These are phyloP conservation scores for Trichopus zeylanicus DNA, from an alignment of 116 monocot genomes.

Conservation along the genomic window DNA sequence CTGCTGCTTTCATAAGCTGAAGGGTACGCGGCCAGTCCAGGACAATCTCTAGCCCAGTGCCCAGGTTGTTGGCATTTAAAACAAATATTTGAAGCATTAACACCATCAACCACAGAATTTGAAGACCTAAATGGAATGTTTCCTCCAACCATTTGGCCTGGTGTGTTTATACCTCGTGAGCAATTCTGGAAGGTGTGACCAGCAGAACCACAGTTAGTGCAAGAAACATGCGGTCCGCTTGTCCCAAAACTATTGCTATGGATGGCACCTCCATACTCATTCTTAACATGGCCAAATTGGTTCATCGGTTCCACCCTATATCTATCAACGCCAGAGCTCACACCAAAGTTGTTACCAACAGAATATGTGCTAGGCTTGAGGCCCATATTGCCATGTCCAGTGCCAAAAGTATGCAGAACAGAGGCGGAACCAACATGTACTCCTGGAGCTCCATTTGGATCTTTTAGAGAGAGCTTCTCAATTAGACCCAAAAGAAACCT, in stretches of 20 bases:
- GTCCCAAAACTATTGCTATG: constrained; percentile 1
- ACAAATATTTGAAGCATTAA: constrained; percentile 15
- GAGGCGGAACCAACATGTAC: background rate
- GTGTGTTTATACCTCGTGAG: constrained; percentile 1
- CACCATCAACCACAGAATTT: background rate
- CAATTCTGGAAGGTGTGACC: constrained; percentile 22
- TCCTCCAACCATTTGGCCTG: constrained; percentile 8
- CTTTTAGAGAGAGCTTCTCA: constrained; percentile 15
- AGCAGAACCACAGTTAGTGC: constrained; percentile 18
- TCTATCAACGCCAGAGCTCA: constrained; percentile 1
- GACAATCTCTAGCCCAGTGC: constrained; percentile 64
- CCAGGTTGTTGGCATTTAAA: constrained; percentile 41
- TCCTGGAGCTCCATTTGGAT: constrained; percentile 6
- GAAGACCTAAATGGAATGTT: constrained; percentile 7
- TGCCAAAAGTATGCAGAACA: constrained; percentile 2
- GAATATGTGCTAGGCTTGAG: background rate
- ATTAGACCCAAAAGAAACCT: constrained; percentile 22
- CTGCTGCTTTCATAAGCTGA: constrained; percentile 17
- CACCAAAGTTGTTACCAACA: constrained; percentile 5
- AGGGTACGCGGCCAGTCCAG: constrained; percentile 11
- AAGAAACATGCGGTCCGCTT: constrained; percentile 7
- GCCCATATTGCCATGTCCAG: constrained; percentile 4
- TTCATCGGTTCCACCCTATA: constrained; percentile 3
- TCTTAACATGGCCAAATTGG: background rate
- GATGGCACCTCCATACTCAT: constrained; percentile 5